A percentile compares a stretch with the other conserved stretches of the same genome.
phyloP scores from a whole-genome alignment of 2,329 filamentous ascomycete species.

The Helotiales sp. region DNA sequence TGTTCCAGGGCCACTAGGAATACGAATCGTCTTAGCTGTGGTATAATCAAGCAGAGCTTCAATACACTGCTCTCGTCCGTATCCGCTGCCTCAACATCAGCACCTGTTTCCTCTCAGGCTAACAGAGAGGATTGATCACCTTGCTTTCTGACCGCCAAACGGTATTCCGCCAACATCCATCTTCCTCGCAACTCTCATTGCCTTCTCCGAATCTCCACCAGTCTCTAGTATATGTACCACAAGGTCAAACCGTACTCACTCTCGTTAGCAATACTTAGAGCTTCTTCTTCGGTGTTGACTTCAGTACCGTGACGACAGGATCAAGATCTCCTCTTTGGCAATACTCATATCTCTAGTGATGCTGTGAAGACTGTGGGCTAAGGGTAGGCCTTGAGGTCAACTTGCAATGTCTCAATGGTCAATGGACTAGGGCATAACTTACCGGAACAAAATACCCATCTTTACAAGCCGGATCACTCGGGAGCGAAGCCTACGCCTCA shows the following conservation, averaged over 20 bases:
- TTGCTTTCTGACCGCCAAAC: neutral
- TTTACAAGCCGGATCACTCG: neutral
- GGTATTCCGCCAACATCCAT: neutral
- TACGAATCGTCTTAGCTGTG: neutral
- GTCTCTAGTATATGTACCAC: neutral
- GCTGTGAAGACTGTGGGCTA: neutral
- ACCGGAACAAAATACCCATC: neutral
- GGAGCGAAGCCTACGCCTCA: constrained; percentile 45
- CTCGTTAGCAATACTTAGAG: neutral
- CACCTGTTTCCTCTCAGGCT: neutral
- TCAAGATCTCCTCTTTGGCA: neutral
- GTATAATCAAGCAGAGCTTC: constrained; percentile 11
- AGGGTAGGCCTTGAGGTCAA: neutral
- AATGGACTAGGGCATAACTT: neutral
- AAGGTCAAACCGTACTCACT: neutral
- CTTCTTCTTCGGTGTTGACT: neutral
- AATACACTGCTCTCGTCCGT: constrained; percentile 17
- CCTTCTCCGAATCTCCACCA: neutral
- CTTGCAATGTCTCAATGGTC: neutral
- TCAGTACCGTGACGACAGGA: neutral
- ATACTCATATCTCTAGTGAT: neutral
- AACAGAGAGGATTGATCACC: neutral
- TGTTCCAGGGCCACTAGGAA: neutral
- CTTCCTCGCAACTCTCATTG: neutral
- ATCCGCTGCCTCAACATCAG: constrained; percentile 48